Conservation (phyloP, 1,139 yeast species). For the Arxiozyma telluris region DNA sequence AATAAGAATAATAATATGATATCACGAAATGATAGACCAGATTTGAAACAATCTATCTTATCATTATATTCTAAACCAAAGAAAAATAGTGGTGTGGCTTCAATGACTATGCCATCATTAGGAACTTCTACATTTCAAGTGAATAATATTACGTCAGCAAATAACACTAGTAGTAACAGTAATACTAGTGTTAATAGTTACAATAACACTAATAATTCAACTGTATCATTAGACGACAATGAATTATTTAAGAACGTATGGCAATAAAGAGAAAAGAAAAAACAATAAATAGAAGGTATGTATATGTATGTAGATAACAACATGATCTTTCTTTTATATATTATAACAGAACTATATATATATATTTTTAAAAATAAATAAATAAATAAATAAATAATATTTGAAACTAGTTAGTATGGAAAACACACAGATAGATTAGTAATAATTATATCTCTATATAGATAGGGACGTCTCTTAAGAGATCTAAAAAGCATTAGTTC, state of each 20-base stretch:
- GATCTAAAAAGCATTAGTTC: no score
- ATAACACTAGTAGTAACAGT: not conserved
- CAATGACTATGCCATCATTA: not conserved
- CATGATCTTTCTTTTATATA: no score
- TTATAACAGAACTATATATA: no score
- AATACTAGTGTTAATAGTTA: constrained; percentile 1
- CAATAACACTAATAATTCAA: constrained; percentile 9
- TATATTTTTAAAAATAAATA: no score
- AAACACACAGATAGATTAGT: no score
- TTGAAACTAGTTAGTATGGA: no score
- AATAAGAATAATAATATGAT: not conserved
- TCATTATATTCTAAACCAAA: constrained; percentile 74
- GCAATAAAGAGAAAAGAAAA: constrained; percentile 7
- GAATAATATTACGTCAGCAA: not conserved
- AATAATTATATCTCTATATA: no score
- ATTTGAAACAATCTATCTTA: constrained; percentile 80
- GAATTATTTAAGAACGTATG: constrained; percentile 24
- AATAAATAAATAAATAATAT: no score
- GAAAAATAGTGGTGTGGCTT: not conserved
- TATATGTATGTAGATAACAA: not conserved
- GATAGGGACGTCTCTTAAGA: no score
- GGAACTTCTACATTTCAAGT: not conserved
- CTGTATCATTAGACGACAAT: constrained; percentile 20
- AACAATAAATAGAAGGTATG: not conserved
- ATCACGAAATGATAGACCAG: constrained; percentile 41